A percentile compares a stretch with the other conserved stretches of the same genome.
phyloP scores from a whole-genome alignment of 129 eudicot genomes.

The Glebionis coronaria region DNA sequence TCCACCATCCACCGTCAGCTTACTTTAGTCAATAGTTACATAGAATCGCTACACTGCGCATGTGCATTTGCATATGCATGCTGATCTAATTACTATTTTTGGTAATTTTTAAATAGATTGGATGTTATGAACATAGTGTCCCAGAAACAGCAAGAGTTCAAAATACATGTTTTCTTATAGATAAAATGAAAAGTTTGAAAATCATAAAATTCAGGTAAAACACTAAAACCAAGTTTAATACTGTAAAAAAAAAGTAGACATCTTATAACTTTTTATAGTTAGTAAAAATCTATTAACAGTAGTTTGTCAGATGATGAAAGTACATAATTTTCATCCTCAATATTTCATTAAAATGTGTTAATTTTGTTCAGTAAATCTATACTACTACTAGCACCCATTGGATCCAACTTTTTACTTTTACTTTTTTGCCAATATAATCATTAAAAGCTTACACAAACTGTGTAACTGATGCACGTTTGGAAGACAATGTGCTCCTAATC shows the following conservation, averaged over 20 bases:
- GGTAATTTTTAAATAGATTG: not conserved
- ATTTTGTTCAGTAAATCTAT: conserved; percentile 6
- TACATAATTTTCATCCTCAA: not conserved
- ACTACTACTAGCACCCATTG: too few relatives aligned
- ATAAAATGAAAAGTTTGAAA: not conserved
- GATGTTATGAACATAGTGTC: not conserved
- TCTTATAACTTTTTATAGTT: not conserved
- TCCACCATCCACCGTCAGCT: conserved; percentile 53
- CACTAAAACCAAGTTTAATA: too few relatives aligned
- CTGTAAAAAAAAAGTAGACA: too few relatives aligned
- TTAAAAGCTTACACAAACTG: conserved; percentile 12
- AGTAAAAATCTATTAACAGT: not conserved
- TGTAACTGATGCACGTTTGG: not conserved
- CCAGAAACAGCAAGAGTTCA: not conserved
- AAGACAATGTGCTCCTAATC: not conserved
- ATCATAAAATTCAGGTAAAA: too few relatives aligned
- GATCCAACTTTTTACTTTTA: conserved; percentile 17
- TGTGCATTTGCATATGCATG: conserved; percentile 8
- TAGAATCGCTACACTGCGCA: conserved; percentile 34
- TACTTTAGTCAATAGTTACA: conserved; percentile 20
- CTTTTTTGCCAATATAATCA: not conserved
- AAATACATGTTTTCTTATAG: not conserved
- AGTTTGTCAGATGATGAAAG: conserved; percentile 6
- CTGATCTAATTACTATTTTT: conserved; percentile 19
- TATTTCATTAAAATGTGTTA: not conserved